Base-by-base conservation (phyloP, 495 filamentous ascomycete genomes). In the Endocarpon pusillum region DNA sequence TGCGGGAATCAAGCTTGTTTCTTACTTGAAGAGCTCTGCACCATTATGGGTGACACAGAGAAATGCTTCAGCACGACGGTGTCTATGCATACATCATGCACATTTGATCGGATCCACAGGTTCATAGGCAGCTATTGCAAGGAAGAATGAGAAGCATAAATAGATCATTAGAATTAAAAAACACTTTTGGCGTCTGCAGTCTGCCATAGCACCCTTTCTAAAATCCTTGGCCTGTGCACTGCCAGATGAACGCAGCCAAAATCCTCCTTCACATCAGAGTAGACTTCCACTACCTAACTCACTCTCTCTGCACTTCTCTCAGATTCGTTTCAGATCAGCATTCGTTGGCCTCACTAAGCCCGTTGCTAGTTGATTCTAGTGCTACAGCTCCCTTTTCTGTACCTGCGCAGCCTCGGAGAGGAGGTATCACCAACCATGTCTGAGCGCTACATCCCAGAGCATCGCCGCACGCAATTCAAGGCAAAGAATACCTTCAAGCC, bases 401-500 rank as follows among this genome's bases (percentile, higher is more conserved):
- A 35, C 44, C 54, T 44, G n/a, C n/a, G n/a, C n/a, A n/a, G n/a
- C n/a, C n/a, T n/a, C n/a, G n/a, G n/a, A n/a, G n/a, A n/a, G n/a
- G n/a, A n/a, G n/a, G n/a, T n/a, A n/a, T 55, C 55, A 54, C 39
- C 49, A 53, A 78, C 44, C 66, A 99, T 99, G 91, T 74, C 87
- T 48, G 91, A 99, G 52, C 81, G 86, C 32, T 99, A 93, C 65
- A 99, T 99, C 53, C 91, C 91, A 52, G 91, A 96, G 63, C 91
- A 99, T 71, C 84, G 91, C 52, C 89, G 91, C 50, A 93, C 78
- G 31, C 86, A 93, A 61, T 99, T 89, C 72, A 99, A 99, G 75
- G 91, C 91, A 39, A 91, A 89, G 67, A 81, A 77, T 54, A 79
- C 83, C 52, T 99, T 99, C 71, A 91, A 92, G 69, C 85, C 85